Conservation (phyloP, 495 filamentous ascomycete species). For the Penicillium diatomitis region DNA sequence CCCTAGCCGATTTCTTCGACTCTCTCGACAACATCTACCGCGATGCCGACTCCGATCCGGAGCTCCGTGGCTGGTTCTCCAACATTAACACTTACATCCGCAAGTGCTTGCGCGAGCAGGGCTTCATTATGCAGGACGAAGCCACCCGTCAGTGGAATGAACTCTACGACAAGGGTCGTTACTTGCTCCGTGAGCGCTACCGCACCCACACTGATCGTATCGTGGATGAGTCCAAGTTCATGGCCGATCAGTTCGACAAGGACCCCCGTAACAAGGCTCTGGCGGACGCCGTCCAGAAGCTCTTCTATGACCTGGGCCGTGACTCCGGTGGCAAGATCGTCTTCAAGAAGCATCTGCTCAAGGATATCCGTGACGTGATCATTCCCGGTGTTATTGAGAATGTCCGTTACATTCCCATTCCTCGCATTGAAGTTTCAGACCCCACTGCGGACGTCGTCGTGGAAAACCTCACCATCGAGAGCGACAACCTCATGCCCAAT, state of each 20-base stretch:
- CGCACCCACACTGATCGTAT: constrained; percentile 79
- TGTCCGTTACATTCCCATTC: constrained; percentile 85
- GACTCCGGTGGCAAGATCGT: constrained; percentile 72
- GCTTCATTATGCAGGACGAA: constrained; percentile 78
- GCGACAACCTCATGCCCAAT: constrained; percentile 96
- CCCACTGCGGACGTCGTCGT: constrained; percentile 75
- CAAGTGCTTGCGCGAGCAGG: constrained; percentile 76
- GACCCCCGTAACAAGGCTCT: constrained; percentile 82
- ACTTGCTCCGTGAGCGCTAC: constrained; percentile 83
- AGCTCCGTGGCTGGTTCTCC: constrained; percentile 86
- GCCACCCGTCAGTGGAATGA: constrained; percentile 76
- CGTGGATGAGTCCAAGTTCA: constrained; percentile 80
- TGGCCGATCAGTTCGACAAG: constrained; percentile 79
- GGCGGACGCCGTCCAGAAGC: constrained; percentile 61
- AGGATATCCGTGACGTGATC: constrained; percentile 81
- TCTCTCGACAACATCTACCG: constrained; percentile 79
- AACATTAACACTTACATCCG: constrained; percentile 63
- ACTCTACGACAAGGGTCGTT: constrained; percentile 79
- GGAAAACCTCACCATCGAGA: constrained; percentile 91
- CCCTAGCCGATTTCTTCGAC: constrained; percentile 73
- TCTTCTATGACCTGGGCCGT: constrained; percentile 82
- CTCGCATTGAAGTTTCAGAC: constrained; percentile 89
- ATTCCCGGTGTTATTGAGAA: constrained; percentile 78
- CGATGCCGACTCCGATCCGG: constrained; percentile 84
- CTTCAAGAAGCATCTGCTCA: constrained; percentile 88